Conservation (phyloP, 2,329 filamentous ascomycete genomes). For the Epichloe gansuensis region DNA sequence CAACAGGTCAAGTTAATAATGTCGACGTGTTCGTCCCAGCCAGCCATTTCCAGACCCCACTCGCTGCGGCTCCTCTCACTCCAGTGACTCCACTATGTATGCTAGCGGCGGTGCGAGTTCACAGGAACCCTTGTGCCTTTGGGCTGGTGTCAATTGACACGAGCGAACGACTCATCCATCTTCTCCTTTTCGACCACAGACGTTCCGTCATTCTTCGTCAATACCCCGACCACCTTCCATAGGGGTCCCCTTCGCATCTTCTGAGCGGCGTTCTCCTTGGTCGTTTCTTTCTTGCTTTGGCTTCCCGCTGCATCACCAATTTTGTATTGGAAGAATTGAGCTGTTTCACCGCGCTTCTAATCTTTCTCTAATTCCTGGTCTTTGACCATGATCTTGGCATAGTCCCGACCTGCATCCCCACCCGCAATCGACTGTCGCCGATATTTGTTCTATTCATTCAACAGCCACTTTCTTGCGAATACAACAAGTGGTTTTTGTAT, state of each 20-base stretch:
- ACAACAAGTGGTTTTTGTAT: neutral
- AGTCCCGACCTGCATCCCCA: neutral
- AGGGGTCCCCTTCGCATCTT: neutral
- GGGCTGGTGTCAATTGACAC: neutral
- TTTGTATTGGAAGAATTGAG: neutral
- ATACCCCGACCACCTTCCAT: neutral
- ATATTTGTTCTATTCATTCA: neutral
- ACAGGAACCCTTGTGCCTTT: no score
- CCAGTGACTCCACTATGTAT: no score
- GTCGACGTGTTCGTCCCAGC: no score
- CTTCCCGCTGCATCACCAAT: neutral
- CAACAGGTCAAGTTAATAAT: no score
- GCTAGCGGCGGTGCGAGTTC: no score
- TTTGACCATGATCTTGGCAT: neutral
- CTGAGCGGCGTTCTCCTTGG: neutral
- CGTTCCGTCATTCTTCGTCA: neutral
- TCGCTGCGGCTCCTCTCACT: no score
- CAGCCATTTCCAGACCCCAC: no score
- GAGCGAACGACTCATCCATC: constrained; percentile 1
- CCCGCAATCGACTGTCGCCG: neutral
- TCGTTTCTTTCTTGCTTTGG: neutral
- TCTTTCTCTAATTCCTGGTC: neutral
- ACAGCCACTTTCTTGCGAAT: neutral
- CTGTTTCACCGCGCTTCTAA: neutral
- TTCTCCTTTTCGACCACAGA: constrained; percentile 3